phyloP scores from a whole-genome alignment of 768 basidiomycete genomes.

The Lactifluus hygrophoroides region DNA sequence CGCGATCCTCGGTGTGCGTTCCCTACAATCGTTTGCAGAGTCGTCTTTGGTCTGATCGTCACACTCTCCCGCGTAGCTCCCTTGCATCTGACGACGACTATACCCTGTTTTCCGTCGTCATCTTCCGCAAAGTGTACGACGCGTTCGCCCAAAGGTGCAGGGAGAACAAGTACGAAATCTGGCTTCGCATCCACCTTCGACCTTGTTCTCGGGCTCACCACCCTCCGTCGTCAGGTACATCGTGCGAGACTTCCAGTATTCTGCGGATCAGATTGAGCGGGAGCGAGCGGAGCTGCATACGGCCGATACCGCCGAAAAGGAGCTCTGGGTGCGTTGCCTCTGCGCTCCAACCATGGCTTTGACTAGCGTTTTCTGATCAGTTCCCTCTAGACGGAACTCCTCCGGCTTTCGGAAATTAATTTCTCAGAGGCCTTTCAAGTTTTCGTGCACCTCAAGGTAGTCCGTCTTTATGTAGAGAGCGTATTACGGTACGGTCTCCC shows the following conservation, averaged over 20 bases:
- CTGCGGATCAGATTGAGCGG: constrained; percentile 71
- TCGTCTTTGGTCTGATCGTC: neutral
- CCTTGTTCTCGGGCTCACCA: neutral
- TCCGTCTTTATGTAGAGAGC: constrained; percentile 89
- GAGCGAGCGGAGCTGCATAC: constrained; percentile 72
- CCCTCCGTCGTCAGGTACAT: constrained; percentile 55
- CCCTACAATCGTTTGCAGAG: neutral
- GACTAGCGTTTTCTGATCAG: constrained; percentile 1
- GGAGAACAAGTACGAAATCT: constrained; percentile 72
- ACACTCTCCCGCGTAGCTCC: constrained; percentile 36
- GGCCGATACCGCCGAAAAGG: constrained; percentile 85
- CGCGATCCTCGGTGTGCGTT: constrained; percentile 77
- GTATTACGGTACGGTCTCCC: constrained; percentile 94
- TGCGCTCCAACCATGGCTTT: neutral
- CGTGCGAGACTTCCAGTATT: constrained; percentile 88
- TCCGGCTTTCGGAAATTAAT: constrained; percentile 85
- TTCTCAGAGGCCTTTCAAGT: constrained; percentile 96
- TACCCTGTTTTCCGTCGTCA: constrained; percentile 71
- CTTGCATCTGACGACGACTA: constrained; percentile 87
- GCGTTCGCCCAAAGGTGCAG: constrained; percentile 90
- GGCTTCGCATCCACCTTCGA: neutral
- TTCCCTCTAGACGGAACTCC: constrained; percentile 70
- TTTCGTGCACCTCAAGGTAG: constrained; percentile 85
- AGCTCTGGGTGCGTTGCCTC: constrained; percentile 77
- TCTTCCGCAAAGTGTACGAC: constrained; percentile 88